These are phyloP conservation scores for Suhomyces choctaworum DNA, from an alignment of 1,139 yeast species.

Conservation along the genomic window DNA sequence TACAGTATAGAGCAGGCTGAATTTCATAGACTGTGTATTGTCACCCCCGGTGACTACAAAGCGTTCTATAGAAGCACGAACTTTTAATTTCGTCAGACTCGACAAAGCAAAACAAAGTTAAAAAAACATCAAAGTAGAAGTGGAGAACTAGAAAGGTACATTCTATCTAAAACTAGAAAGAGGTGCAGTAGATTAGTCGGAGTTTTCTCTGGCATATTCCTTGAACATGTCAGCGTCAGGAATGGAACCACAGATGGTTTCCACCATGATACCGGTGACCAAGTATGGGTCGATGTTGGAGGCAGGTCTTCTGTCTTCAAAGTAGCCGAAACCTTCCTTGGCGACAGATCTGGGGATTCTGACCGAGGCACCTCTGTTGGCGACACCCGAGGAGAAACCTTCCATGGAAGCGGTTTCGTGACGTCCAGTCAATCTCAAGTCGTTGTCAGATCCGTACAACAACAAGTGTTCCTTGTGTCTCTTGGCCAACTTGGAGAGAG, in stretches of 20 bases:
- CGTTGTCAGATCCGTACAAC: slow-evolving; percentile 94
- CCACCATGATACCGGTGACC: slow-evolving; percentile 97
- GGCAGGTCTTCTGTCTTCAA: slow-evolving; percentile 99
- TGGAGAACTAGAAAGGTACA: no score
- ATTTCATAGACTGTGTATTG: background rate
- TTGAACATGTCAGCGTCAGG: slow-evolving; percentile 95
- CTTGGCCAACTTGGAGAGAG: slow-evolving; percentile 89
- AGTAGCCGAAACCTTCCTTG: slow-evolving; percentile 96
- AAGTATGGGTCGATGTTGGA: slow-evolving; percentile 98
- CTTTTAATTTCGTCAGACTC: background rate
- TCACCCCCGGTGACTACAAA: background rate
- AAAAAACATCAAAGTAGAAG: background rate
- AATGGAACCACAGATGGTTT: slow-evolving; percentile 93
- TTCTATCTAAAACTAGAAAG: background rate
- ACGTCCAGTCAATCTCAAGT: slow-evolving; percentile 92
- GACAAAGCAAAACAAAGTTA: background rate
- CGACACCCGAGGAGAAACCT: slow-evolving; percentile 92
- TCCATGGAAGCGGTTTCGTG: slow-evolving; percentile 97
- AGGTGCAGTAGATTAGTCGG: slow-evolving; percentile 23
- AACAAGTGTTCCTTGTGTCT: slow-evolving; percentile 97
- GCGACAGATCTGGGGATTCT: slow-evolving; percentile 99
- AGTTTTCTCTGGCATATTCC: slow-evolving; percentile 75
- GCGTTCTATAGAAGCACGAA: background rate
- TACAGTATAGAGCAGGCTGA: no score
- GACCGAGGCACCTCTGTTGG: slow-evolving; percentile 98